Percentiles rank a stretch among this genome's conserved stretches.
Conservation (phyloP, 441 rosid species). For the Gossypium schwendimanii region DNA sequence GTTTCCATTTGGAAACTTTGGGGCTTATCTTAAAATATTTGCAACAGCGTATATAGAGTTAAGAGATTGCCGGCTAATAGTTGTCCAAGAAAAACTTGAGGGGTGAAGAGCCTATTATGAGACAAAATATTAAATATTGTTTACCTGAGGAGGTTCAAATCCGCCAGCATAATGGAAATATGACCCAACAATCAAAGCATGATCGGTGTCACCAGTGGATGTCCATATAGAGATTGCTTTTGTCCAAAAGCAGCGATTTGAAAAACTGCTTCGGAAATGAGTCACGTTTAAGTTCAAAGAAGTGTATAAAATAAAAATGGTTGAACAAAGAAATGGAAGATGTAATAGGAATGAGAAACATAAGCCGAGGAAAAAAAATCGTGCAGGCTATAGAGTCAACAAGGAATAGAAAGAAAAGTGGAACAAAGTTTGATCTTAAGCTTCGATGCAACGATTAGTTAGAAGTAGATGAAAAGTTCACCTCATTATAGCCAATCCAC, state of each 20-base stretch:
- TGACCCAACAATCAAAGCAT: conserved; percentile 75
- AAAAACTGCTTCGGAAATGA: conserved; percentile 45
- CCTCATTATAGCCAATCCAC: conserved; percentile 82
- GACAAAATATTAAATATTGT: not conserved
- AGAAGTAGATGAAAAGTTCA: conserved; percentile 18
- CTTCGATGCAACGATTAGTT: not conserved
- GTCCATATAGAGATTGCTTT: conserved; percentile 96
- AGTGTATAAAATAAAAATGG: not conserved
- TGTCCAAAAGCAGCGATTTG: conserved; percentile 88
- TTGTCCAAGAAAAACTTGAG: not conserved
- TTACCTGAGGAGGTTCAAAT: conserved; percentile 86
- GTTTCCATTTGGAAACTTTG: not conserved
- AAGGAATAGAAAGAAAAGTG: not conserved
- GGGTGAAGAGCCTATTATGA: not conserved
- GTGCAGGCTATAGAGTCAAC: not conserved
- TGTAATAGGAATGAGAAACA: not conserved
- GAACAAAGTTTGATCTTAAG: not conserved
- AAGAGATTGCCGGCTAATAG: not conserved
- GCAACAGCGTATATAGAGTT: not conserved
- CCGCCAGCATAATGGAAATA: conserved; percentile 93
- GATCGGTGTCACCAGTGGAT: conserved; percentile 81
- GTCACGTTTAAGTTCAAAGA: conserved; percentile 9
- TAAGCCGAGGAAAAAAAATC: not conserved
- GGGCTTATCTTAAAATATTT: not conserved
- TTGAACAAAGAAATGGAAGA: not conserved